Conservation (phyloP, 768 basidiomycete species). For the Collybiopsis confluens region DNA sequence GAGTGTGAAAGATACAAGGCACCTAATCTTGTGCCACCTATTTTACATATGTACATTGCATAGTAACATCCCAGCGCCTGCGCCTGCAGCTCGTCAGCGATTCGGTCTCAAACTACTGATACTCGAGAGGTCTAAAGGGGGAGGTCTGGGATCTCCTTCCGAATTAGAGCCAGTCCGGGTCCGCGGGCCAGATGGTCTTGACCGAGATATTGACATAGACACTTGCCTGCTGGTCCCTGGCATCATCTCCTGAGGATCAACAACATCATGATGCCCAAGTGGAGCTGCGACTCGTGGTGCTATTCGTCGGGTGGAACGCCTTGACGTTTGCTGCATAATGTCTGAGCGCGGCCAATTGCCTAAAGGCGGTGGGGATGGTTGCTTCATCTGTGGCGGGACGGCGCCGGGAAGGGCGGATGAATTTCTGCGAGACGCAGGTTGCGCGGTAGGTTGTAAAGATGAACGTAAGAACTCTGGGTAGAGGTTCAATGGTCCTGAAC, state of each 20-base stretch:
- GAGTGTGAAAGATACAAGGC: no score
- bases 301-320: conserved; percentile 23
- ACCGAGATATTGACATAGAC: conserved; percentile 12
- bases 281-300: neutral
- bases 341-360: conserved; percentile 54
- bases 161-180: conserved; percentile 17
- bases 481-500: neutral
- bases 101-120: conserved; percentile 14
- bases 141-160: conserved; percentile 18
- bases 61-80: neutral
- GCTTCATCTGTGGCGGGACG: conserved; percentile 16
- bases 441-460: conserved; percentile 14
- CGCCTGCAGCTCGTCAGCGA: neutral
- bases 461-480: conserved; percentile 9
- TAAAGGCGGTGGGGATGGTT: conserved; percentile 37
- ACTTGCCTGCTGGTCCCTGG: conserved; percentile 11
- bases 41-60: neutral
- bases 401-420: neutral
- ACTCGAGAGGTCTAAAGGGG: conserved; percentile 22
- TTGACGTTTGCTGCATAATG: conserved; percentile 27
- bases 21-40: no score
- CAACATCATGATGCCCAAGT: conserved; percentile 6
- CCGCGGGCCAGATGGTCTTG: conserved; percentile 33
- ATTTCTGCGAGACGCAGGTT: neutral
- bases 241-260: no score